These are phyloP conservation scores for Leccinum disarticulatum DNA, from an alignment of 768 basidiomycete genomes.

Conservation along the genomic window DNA sequence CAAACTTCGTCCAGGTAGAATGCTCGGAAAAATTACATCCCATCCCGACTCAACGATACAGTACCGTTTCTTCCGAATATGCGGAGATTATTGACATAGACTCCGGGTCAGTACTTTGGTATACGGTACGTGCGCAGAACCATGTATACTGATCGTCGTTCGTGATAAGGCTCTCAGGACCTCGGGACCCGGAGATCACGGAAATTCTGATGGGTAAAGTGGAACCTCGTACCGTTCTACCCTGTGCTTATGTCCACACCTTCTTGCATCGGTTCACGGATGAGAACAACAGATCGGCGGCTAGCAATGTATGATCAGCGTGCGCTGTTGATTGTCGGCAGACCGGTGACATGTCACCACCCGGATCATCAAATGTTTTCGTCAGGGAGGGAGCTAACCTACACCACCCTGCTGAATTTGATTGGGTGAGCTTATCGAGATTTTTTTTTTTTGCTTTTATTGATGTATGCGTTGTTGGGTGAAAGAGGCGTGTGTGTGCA, in stretches of 20 bases:
- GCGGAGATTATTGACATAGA: neutral
- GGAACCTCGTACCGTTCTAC: neutral
- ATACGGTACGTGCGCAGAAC: neutral
- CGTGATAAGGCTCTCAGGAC: neutral
- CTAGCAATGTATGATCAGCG: neutral
- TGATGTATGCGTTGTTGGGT: neutral
- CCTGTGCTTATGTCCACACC: neutral
- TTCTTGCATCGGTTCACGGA: neutral
- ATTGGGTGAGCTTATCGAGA: neutral
- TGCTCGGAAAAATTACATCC: neutral
- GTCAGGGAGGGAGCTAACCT: neutral
- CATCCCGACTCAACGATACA: neutral
- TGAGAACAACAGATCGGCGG: too few species aligned
- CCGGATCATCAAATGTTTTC: neutral
- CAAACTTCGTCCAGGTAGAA: neutral
- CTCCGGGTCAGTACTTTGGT: neutral
- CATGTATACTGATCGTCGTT: neutral
- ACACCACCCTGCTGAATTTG: neutral
- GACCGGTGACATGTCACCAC: neutral
- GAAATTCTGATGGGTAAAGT: neutral
- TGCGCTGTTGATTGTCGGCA: neutral
- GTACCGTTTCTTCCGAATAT: neutral
- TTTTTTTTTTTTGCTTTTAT: neutral
- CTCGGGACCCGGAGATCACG: neutral
- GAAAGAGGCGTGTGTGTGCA: constrained; percentile 12